Conservation (phyloP, 306 rosid genomes). For the Glycine soja region DNA sequence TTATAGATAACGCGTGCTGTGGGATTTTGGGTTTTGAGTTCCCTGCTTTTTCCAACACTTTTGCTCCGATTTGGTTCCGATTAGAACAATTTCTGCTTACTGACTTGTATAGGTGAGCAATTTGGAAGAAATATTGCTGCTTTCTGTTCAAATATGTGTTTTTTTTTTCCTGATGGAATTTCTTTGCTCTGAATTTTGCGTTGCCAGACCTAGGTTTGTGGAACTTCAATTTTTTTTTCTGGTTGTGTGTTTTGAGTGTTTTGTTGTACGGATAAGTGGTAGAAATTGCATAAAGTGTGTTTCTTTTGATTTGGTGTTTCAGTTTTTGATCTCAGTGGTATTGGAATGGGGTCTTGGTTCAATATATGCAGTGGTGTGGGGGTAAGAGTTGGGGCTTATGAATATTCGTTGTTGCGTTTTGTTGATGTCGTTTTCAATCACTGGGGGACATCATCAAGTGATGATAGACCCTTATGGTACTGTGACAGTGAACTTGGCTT, state of each 20-base stretch:
- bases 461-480: background rate
- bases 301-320: constrained; percentile 19
- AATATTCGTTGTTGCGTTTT: constrained; percentile 1
- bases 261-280: constrained; percentile 12
- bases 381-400: constrained; percentile 16
- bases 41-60: constrained; percentile 1
- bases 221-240: background rate
- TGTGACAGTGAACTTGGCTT: constrained; percentile 7
- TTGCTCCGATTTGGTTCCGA: constrained; percentile 40
- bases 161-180: constrained; percentile 19
- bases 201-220: constrained; percentile 38
- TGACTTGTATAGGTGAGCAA: background rate
- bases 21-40: constrained; percentile 38
- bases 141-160: background rate
- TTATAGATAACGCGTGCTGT: background rate
- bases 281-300: constrained; percentile 23
- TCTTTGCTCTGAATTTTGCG: constrained; percentile 22
- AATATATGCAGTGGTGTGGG: background rate
- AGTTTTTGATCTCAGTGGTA: constrained; percentile 18
- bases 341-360: constrained; percentile 1
- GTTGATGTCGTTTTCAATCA: constrained; percentile 16
- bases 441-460: constrained; percentile 7
- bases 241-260: constrained; percentile 7
- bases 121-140: background rate
- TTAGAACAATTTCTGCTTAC: background rate